These are phyloP conservation scores for Breynia disticha DNA, from an alignment of 441 rosid species.

Conservation along the genomic window DNA sequence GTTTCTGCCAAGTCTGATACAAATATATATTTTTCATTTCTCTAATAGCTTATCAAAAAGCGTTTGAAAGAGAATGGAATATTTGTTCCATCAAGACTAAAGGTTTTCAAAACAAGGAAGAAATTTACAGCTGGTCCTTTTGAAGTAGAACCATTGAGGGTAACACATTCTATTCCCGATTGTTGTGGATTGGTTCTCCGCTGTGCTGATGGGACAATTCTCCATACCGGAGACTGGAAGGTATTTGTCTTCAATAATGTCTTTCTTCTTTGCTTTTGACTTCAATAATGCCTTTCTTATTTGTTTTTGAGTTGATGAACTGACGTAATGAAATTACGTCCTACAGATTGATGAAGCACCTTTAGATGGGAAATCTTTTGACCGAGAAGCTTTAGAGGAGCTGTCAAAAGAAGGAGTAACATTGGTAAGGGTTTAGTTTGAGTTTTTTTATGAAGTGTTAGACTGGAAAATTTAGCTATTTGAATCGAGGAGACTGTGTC, in stretches of 20 bases:
- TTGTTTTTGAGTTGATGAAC: conserved; percentile 10
- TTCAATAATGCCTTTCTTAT: background rate
- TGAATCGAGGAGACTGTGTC: background rate
- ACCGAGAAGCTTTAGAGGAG: conserved; percentile 74
- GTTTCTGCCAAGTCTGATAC: conserved; percentile 5
- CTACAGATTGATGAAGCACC: conserved; percentile 92
- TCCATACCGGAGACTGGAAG: conserved; percentile 99
- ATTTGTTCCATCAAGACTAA: conserved; percentile 83
- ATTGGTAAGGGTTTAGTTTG: conserved; percentile 41
- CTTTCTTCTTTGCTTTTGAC: conserved; percentile 13
- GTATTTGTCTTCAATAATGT: conserved; percentile 24
- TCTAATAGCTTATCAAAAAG: conserved; percentile 74
- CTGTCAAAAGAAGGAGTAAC: conserved; percentile 97
- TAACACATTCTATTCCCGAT: conserved; percentile 98
- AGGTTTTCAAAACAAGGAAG: conserved; percentile 52
- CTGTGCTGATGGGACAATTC: conserved; percentile 90
- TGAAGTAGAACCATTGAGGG: conserved; percentile 88
- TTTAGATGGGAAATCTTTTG: conserved; percentile 79
- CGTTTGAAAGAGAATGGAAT: conserved; percentile 95
- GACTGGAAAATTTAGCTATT: background rate
- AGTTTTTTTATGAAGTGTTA: background rate
- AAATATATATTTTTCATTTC: conserved; percentile 6
- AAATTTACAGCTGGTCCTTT: conserved; percentile 91
- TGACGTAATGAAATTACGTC: conserved; percentile 18
- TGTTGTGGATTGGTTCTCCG: conserved; percentile 95